phyloP scores from a whole-genome alignment of 208 protist genomes.

The Herpetomonas tarakana region DNA sequence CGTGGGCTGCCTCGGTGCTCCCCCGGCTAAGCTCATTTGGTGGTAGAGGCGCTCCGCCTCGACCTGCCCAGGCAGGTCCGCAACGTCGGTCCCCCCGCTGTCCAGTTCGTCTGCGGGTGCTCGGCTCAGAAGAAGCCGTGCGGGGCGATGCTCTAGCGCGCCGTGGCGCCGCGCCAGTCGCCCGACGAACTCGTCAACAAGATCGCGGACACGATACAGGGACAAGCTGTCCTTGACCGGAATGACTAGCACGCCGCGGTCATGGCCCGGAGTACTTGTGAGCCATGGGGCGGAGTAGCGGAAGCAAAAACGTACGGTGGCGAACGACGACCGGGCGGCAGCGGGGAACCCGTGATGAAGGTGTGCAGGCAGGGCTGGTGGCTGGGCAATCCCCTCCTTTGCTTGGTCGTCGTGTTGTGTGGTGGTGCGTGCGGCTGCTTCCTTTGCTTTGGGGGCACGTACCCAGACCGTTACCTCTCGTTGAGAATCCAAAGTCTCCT shows the following conservation, averaged over 20 bases:
- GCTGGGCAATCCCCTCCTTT: too few relatives aligned
- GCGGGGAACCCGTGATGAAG: not conserved
- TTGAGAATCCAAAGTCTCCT: too few relatives aligned
- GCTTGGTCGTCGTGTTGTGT: too few relatives aligned
- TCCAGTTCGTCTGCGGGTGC: not conserved
- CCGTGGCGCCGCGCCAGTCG: conserved; percentile 7
- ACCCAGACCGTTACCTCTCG: too few relatives aligned
- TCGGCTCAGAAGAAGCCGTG: not conserved
- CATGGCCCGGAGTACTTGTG: too few relatives aligned
- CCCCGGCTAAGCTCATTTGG: not conserved
- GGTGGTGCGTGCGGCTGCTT: too few relatives aligned
- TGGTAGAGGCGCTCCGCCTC: conserved; percentile 1
- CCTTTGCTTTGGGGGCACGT: too few relatives aligned
- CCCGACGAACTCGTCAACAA: conserved; percentile 1
- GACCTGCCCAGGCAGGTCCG: not conserved
- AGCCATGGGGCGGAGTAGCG: not conserved
- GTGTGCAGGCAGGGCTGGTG: too few relatives aligned
- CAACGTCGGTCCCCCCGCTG: not conserved
- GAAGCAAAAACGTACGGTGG: not conserved
- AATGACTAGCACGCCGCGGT: conserved; percentile 7
- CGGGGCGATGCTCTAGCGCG: not conserved
- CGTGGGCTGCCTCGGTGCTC: not conserved
- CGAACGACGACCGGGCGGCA: not conserved
- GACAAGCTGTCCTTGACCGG: conserved; percentile 4
- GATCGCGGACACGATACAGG: conserved; percentile 3